Evolutionary conservation across 1,284 basidiomycete species (phyloP).

Genomic region (Chondrostereum purpureum): DNA sequence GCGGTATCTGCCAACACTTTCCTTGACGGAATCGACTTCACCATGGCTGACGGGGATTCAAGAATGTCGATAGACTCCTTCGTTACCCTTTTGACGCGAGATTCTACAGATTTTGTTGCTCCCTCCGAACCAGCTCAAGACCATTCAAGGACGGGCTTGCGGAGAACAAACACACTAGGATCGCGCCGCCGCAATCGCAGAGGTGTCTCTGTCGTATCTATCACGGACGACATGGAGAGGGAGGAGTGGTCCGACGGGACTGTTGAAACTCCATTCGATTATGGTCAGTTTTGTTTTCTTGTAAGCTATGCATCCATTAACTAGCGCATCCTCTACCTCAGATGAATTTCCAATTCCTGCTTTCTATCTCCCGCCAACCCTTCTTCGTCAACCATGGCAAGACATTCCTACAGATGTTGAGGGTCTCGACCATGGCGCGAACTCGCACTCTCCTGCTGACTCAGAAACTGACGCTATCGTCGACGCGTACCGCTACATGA

Average conservation of each 20-base stretch:
- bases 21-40: conserved; percentile 37
- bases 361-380: conserved; percentile 19
- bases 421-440: no score
- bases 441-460: no score
- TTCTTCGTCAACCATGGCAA: background rate
- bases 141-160: conserved; percentile 9
- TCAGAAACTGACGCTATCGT: background rate
- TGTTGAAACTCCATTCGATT: no score
- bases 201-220: conserved; percentile 26
- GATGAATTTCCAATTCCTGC: conserved; percentile 33
- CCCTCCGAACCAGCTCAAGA: conserved; percentile 9
- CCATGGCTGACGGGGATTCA: conserved; percentile 26
- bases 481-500: no score
- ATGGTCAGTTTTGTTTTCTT: no score
- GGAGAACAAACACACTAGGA: conserved; percentile 13
- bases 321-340: no score
- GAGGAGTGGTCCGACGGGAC: conserved; percentile 35
- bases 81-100: conserved; percentile 32
- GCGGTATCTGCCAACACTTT: conserved; percentile 31
- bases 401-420: background rate
- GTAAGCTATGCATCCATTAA: no score
- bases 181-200: conserved; percentile 25
- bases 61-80: conserved; percentile 44
- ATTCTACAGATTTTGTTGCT: conserved; percentile 22
- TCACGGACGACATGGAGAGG: conserved; percentile 31